A percentile compares a stretch with the other conserved stretches of the same genome.
These are phyloP conservation scores for Neofusicoccum umdonicola DNA, from an alignment of 2,329 filamentous ascomycete species.

Conservation along the genomic window DNA sequence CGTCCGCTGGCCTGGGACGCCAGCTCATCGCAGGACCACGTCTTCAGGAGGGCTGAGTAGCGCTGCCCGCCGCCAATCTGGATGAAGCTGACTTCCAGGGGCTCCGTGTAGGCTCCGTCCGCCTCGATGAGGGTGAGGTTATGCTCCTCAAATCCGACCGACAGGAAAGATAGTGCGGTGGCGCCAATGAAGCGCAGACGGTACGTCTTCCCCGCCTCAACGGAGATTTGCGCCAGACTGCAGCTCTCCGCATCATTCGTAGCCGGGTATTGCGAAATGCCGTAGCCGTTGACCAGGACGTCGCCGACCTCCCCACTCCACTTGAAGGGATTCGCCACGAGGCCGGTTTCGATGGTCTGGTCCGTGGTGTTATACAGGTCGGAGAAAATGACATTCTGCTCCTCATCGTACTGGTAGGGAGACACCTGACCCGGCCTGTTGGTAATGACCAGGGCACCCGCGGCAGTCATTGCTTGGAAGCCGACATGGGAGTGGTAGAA, in stretches of 20 bases:
- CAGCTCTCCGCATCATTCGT: conserved; percentile 38
- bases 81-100: conserved; percentile 47
- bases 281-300: conserved; percentile 58
- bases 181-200: conserved; percentile 60
- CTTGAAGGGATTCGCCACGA: conserved; percentile 50
- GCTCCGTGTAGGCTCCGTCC: conserved; percentile 54
- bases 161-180: conserved; percentile 55
- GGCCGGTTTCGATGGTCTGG: conserved; percentile 48
- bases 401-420: conserved; percentile 63
- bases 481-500: conserved; percentile 68
- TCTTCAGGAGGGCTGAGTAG: conserved; percentile 56
- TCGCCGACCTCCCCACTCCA: conserved; percentile 61
- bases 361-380: conserved; percentile 61
- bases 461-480: conserved; percentile 59
- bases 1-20: conserved; percentile 27
- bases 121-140: conserved; percentile 60
- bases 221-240: conserved; percentile 53
- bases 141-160: conserved; percentile 53
- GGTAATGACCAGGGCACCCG: conserved; percentile 60
- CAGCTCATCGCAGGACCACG: conserved; percentile 51
- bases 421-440: conserved; percentile 35
- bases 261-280: conserved; percentile 33
- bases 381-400: conserved; percentile 54
- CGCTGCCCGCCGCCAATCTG: conserved; percentile 60
- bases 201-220: conserved; percentile 61